Base-by-base conservation (phyloP, 495 filamentous ascomycete species). In the Aspergillus indologenus region DNA sequence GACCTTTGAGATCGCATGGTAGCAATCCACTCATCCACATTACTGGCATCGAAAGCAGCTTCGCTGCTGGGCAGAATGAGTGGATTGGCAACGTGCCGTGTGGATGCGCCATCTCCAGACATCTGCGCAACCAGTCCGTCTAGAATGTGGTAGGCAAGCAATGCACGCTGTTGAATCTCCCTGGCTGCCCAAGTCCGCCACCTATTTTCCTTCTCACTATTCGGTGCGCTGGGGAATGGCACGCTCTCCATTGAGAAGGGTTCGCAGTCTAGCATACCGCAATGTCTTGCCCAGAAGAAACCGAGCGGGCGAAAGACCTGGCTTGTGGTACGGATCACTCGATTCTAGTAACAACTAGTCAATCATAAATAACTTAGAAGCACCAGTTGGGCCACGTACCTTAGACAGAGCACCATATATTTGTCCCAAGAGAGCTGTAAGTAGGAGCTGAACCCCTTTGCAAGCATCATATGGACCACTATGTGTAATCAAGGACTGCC, bases 221-320 rank as follows among this genome's bases (percentile, higher is more conserved):
- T 53, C 0, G 71, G 61, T 0, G 75, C 69, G 54, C 71, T 65
- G 0, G 66, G 51, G 17, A 70, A 70, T 5, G 77, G 76, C 1
- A 77, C 44, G 22, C 70, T 70, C 23, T 76, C 72, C 57, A 70
- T 56, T 3, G 71, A 71, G 48, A 72, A 77, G 18, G 74, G 60
- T 18, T 68, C 63, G 47, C 70, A 72, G 23, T 78, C 72, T 31
- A 74, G 70, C 67, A 78, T 76, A 9, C 75, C 75, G 54, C 75
- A 79, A 42, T 79, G 74, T 15, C 76, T 65, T 24, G 79, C 77
- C 79, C 79, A 81, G 59, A 76, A 77, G 63, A 81, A 80, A 7
- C 74, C 75, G 0, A 81, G 65, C 0, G 75, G 76, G 7, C 78
- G 77, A 57, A 79, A 79, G 3, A 77, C 73, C 53, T 80, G 77